phyloP scores from a whole-genome alignment of 2,329 filamentous ascomycete species.

The Alternaria infectoria region DNA sequence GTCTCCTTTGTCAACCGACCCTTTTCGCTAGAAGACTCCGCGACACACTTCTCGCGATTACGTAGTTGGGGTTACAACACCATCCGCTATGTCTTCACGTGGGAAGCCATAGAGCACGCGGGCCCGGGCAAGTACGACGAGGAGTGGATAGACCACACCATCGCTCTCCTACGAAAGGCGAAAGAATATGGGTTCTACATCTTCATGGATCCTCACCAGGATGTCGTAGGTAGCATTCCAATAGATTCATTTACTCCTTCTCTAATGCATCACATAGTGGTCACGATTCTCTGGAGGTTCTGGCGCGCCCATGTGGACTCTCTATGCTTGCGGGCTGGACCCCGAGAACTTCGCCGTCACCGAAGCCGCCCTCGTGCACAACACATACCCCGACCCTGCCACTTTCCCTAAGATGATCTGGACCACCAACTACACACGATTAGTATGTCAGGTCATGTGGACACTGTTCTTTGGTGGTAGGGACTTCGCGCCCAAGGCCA shows the following conservation, averaged over 20 bases:
- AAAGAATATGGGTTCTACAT: conserved; percentile 93
- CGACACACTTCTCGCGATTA: conserved; percentile 83
- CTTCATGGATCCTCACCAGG: conserved; percentile 99
- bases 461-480: conserved; percentile 90
- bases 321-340: conserved; percentile 92
- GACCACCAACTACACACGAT: conserved; percentile 93
- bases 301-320: conserved; percentile 95
- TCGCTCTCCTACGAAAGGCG: conserved; percentile 80
- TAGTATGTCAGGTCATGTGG: conserved; percentile 89
- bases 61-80: conserved; percentile 94
- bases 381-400: conserved; percentile 84
- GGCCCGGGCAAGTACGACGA: conserved; percentile 94
- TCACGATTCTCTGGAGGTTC: conserved; percentile 93
- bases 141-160: conserved; percentile 89
- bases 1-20: conserved; percentile 89
- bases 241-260: neutral
- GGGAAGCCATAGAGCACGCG: conserved; percentile 96
- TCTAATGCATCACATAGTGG: conserved; percentile 66
- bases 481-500: conserved; percentile 93
- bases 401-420: conserved; percentile 98
- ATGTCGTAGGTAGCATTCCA: conserved; percentile 70
- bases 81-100: conserved; percentile 95
- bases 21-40: conserved; percentile 82
- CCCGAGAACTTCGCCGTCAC: conserved; percentile 84
- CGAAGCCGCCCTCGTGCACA: conserved; percentile 92